Percentiles rank a stretch among this genome's conserved stretches.
phyloP scores from a whole-genome alignment of 257 asterid species.

The Schizonepeta tenuifolia region DNA sequence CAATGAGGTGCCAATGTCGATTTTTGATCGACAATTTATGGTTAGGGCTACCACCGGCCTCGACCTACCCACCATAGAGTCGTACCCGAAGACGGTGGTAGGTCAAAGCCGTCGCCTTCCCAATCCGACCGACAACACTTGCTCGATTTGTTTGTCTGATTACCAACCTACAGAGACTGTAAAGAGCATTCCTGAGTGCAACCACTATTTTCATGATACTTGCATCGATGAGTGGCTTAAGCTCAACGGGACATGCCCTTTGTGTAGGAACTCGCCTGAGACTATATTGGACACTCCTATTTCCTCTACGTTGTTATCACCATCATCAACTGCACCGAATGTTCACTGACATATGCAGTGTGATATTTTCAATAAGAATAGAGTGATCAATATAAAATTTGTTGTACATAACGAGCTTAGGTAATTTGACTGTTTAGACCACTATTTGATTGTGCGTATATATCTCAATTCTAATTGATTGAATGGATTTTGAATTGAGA shows the following conservation, averaged over 20 bases:
- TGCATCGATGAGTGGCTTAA: slow-evolving; percentile 91
- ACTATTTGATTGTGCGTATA: not conserved
- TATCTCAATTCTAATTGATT: not conserved
- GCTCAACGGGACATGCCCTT: slow-evolving; percentile 76
- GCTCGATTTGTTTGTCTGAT: slow-evolving; percentile 75
- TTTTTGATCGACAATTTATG: slow-evolving; percentile 27
- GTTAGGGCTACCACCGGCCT: slow-evolving; percentile 46
- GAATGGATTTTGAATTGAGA: not conserved
- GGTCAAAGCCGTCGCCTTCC: slow-evolving; percentile 79
- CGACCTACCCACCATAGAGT: slow-evolving; percentile 60
- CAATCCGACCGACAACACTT: slow-evolving; percentile 47
- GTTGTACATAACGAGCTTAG: not conserved
- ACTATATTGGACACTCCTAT: slow-evolving; percentile 37
- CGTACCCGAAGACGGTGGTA: slow-evolving; percentile 65
- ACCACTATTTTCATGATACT: slow-evolving; percentile 68
- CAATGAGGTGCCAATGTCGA: slow-evolving; percentile 28
- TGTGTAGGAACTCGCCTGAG: slow-evolving; percentile 70
- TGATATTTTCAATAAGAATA: not conserved
- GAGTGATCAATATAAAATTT: not conserved
- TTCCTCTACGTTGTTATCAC: slow-evolving; percentile 38
- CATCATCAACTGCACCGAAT: slow-evolving; percentile 27
- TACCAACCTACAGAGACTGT: slow-evolving; percentile 65
- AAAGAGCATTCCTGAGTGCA: slow-evolving; percentile 71
- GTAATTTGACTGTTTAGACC: not conserved
- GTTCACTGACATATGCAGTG: not conserved